Conservation (phyloP, 2,329 filamentous ascomycete genomes). For the Teratosphaeria pseudoeucalypti region DNA sequence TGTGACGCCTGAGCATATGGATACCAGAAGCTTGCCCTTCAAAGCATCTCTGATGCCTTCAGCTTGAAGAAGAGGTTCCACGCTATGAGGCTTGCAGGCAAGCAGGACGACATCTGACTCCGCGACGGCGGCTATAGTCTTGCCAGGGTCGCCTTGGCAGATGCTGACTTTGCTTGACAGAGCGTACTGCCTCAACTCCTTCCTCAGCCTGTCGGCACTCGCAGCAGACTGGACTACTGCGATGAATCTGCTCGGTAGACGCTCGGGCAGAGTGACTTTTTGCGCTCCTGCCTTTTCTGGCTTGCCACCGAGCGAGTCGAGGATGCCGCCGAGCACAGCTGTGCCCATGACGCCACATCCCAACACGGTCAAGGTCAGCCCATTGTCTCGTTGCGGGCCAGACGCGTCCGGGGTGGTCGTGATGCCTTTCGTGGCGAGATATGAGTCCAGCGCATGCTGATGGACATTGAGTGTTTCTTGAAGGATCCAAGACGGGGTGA, state of each 20-base stretch:
- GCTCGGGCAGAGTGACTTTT: conserved; percentile 19
- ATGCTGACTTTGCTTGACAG: conserved; percentile 47
- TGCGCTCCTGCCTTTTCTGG: conserved; percentile 35
- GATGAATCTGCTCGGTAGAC: conserved; percentile 63
- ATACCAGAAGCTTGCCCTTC: conserved; percentile 69
- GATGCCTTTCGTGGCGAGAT: background rate
- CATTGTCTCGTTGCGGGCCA: conserved; percentile 1
- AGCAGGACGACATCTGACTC: conserved; percentile 66
- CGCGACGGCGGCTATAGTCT: conserved; percentile 41
- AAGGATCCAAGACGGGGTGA: conserved; percentile 23
- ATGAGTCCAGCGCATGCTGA: conserved; percentile 11
- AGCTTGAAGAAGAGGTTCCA: conserved; percentile 55
- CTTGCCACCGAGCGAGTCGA: conserved; percentile 49
- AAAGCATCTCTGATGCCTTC: conserved; percentile 63
- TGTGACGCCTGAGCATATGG: conserved; percentile 68
- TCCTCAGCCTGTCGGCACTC: conserved; percentile 57
- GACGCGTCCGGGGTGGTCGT: background rate
- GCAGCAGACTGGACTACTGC: conserved; percentile 66
- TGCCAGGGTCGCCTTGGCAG: conserved; percentile 61
- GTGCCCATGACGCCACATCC: conserved; percentile 86
- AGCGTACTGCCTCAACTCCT: conserved; percentile 54
- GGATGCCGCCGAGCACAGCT: conserved; percentile 70
- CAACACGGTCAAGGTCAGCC: conserved; percentile 65
- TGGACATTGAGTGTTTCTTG: conserved; percentile 20
- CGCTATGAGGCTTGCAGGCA: conserved; percentile 70